These are phyloP conservation scores for Viola odorata DNA, from an alignment of 345 rosid species.

Conservation along the genomic window DNA sequence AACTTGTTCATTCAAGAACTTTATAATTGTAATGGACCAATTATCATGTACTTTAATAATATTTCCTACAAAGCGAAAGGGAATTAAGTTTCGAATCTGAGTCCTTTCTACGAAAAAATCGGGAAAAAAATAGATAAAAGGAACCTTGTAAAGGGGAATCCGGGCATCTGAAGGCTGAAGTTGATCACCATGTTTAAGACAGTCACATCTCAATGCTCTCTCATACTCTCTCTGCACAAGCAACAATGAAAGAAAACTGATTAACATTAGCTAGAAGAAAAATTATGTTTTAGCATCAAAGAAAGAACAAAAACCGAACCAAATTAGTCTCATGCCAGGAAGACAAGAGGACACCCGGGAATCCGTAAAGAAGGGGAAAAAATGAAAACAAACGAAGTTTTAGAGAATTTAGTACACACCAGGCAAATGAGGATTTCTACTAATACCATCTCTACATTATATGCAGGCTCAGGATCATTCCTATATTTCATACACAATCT, in stretches of 20 bases:
- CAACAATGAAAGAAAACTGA: too few relatives aligned
- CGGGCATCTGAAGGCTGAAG: slow-evolving; percentile 28
- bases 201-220: slow-evolving; percentile 26
- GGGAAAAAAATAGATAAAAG: background rate
- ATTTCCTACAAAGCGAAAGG: background rate
- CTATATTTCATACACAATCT: slow-evolving; percentile 25
- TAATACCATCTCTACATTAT: slow-evolving; percentile 48
- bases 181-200: slow-evolving; percentile 15
- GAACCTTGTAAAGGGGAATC: slow-evolving; percentile 40
- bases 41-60: too few relatives aligned
- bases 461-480: slow-evolving; percentile 44
- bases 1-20: too few relatives aligned
- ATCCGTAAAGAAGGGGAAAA: background rate
- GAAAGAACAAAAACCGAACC: too few relatives aligned
- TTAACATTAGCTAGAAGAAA: too few relatives aligned
- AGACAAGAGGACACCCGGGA: too few relatives aligned
- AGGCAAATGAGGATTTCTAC: slow-evolving; percentile 53
- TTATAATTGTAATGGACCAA: too few relatives aligned
- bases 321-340: too few relatives aligned
- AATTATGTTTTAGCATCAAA: too few relatives aligned
- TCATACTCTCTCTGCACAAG: slow-evolving; percentile 32
- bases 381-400: background rate
- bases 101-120: too few relatives aligned
- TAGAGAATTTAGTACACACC: slow-evolving; percentile 20
- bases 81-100: background rate